Evolutionary conservation across 2,329 filamentous ascomycete genomes (phyloP), one percentile per base, ranked within the genome.

Genomic region (Pestalotiopsis fici): DNA sequence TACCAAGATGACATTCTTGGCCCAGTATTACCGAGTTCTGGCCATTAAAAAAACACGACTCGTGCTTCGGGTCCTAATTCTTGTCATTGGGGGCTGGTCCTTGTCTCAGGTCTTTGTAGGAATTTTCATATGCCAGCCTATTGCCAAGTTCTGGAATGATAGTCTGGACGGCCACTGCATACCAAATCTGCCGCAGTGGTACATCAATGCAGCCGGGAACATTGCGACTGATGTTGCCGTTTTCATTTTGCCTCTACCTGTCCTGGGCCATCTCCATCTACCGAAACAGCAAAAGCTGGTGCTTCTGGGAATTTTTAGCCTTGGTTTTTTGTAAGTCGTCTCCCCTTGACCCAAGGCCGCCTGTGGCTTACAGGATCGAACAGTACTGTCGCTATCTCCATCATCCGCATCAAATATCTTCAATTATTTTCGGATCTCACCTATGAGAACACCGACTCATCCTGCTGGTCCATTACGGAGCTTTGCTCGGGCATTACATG

Each of bases 1-100:
- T 21, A 75, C 78, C 59, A 81, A 81, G 68, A 60, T 80, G 54
- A 76, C 78, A 27, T 81, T 82, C 69, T 71, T 82, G 55, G 69
- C 76, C 2, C 79, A 81, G 61, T 82, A 81, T 65, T 77, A 80
- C 65, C 79, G 80, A n/a, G 76, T 80, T 21, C 72, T 81, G 35
- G 71, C 74, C 11, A 70, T 77, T n/a, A 71, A 68, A 13, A 75
- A 73, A 67, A 78, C 79, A 73, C 73, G 74, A 39, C 75, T 65
- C 13, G 71, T 76, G 27, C 73, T 78, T 31, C 66, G 75, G 18
- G 63, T 69, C 0, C 73, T 76, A 18, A 75, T 79, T 59, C 67
- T 75, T 12, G 67, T 80, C 47, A 74, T 80, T 57, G 76, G 75
- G 54, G 65, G 74, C 35, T 81, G 79, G 79, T 75, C 78, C 28